Evolutionary conservation across 2,329 filamentous ascomycete species (phyloP).

Genomic region (Metarhizium guizhouense): DNA sequence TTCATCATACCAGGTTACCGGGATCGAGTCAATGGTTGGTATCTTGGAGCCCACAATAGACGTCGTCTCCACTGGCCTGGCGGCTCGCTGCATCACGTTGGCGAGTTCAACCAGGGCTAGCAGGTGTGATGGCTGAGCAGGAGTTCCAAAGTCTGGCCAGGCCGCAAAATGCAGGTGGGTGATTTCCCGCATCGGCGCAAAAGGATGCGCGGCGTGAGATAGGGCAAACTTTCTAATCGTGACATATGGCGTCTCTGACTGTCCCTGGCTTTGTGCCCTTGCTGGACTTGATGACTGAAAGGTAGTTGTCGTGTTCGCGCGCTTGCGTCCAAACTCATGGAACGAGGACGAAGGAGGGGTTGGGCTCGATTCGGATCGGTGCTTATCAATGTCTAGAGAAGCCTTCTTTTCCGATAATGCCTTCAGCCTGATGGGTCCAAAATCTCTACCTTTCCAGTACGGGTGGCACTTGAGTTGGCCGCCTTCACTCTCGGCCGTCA

Average conservation of each 20-base stretch:
- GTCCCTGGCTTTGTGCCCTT: slow-evolving; percentile 15
- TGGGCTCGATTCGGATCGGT: slow-evolving; percentile 30
- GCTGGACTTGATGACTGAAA: slow-evolving; percentile 25
- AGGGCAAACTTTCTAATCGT: slow-evolving; percentile 82
- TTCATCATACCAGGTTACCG: slow-evolving; percentile 45
- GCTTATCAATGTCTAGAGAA: slow-evolving; percentile 60
- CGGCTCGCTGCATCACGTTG: slow-evolving; percentile 60
- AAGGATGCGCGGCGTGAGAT: slow-evolving; percentile 67
- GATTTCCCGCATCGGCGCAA: slow-evolving; percentile 80
- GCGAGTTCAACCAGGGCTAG: slow-evolving; percentile 84
- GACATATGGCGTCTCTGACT: slow-evolving; percentile 60
- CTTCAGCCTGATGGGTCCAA: slow-evolving; percentile 68
- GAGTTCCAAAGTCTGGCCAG: slow-evolving; percentile 97
- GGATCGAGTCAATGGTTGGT: slow-evolving; percentile 17
- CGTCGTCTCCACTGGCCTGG: slow-evolving; percentile 36
- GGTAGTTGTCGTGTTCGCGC: slow-evolving; percentile 45
- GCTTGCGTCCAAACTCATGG: slow-evolving; percentile 35
- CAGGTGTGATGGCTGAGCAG: slow-evolving; percentile 79
- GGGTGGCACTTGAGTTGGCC: slow-evolving; percentile 91
- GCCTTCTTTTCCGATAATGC: slow-evolving; percentile 74
- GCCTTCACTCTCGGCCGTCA: slow-evolving; percentile 89
- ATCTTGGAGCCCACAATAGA: slow-evolving; percentile 23
- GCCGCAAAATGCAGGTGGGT: slow-evolving; percentile 89
- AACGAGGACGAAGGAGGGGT: slow-evolving; percentile 14
- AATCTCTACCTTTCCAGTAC: slow-evolving; percentile 78